Conservation (phyloP, 1,284 basidiomycete genomes). For the Leccinum insigne region DNA sequence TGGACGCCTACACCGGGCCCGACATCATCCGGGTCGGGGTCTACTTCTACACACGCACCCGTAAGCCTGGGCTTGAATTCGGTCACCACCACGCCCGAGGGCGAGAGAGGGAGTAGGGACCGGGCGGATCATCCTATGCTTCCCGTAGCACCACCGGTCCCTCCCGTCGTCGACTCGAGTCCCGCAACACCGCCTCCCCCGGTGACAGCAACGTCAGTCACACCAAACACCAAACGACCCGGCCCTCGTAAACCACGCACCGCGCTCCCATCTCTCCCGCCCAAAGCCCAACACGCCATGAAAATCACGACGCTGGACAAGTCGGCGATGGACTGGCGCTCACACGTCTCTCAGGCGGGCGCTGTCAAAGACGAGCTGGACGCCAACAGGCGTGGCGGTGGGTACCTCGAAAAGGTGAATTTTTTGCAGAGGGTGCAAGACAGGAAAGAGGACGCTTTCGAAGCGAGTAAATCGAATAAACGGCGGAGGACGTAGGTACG, state of each 20-base stretch:
- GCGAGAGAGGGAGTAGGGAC: not conserved
- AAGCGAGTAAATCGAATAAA: conserved; percentile 55
- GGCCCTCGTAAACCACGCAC: conserved; percentile 68
- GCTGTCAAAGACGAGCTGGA: conserved; percentile 69
- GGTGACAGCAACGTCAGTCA: not conserved
- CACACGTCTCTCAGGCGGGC: conserved; percentile 53
- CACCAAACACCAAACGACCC: conserved; percentile 41
- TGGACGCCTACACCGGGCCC: conserved; percentile 36
- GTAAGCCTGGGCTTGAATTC: not conserved
- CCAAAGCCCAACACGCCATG: conserved; percentile 55
- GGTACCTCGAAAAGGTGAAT: conserved; percentile 81
- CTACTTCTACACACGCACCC: not conserved
- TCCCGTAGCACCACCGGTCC: not conserved
- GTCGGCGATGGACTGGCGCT: conserved; percentile 79
- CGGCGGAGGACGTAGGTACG: conserved; percentile 44
- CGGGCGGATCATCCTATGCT: not conserved
- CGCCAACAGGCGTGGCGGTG: conserved; percentile 66
- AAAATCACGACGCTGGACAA: conserved; percentile 82
- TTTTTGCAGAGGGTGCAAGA: conserved; percentile 75
- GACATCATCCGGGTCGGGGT: conserved; percentile 18
- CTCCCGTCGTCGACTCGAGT: conserved; percentile 11
- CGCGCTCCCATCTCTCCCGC: conserved; percentile 45
- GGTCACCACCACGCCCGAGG: not conserved
- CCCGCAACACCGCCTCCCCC: conserved; percentile 16
- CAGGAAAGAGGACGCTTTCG: conserved; percentile 62